Evolutionary conservation across 1,139 yeast species (phyloP).

Genomic region (Kodamaea derodonti): DNA sequence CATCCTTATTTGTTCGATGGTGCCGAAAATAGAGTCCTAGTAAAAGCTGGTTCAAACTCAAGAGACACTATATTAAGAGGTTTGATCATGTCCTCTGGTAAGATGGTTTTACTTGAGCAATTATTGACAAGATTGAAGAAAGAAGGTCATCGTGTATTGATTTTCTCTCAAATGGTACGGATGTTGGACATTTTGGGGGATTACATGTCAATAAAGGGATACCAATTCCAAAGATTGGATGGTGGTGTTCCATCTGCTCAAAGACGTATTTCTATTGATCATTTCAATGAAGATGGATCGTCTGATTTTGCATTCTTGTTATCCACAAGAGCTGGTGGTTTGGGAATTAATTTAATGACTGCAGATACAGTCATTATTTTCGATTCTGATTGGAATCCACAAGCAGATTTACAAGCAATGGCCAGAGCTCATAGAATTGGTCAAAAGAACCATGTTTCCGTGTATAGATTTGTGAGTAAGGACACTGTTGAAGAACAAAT

Average conservation of each 20-base stretch:
- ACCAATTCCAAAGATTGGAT: slow-evolving; percentile 86
- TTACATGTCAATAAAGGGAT: slow-evolving; percentile 85
- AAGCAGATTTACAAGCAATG: slow-evolving; percentile 98
- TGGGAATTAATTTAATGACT: slow-evolving; percentile 96
- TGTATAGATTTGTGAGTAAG: slow-evolving; percentile 91
- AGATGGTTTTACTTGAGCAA: slow-evolving; percentile 93
- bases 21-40: slow-evolving; percentile 81
- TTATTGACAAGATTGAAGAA: slow-evolving; percentile 75
- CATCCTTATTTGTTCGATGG: slow-evolving; percentile 95
- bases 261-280: slow-evolving; percentile 92
- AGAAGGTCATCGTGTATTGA: slow-evolving; percentile 94
- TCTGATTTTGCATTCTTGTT: slow-evolving; percentile 87
- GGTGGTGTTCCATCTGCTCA: slow-evolving; percentile 96
- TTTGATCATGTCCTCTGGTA: slow-evolving; percentile 95
- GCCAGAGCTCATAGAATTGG: slow-evolving; percentile 99
- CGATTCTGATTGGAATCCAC: slow-evolving; percentile 99
- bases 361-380: slow-evolving; percentile 97
- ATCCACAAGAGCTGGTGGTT: slow-evolving; percentile 97
- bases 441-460: slow-evolving; percentile 96
- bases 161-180: slow-evolving; percentile 95
- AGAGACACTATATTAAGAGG: slow-evolving; percentile 86
- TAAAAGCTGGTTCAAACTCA: slow-evolving; percentile 54
- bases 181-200: slow-evolving; percentile 95
- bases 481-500: slow-evolving; percentile 98
- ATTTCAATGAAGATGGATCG: slow-evolving; percentile 90